Evolutionary conservation across 2,329 filamentous ascomycete species (phyloP).

Genomic region (Monosporascus sp.): DNA sequence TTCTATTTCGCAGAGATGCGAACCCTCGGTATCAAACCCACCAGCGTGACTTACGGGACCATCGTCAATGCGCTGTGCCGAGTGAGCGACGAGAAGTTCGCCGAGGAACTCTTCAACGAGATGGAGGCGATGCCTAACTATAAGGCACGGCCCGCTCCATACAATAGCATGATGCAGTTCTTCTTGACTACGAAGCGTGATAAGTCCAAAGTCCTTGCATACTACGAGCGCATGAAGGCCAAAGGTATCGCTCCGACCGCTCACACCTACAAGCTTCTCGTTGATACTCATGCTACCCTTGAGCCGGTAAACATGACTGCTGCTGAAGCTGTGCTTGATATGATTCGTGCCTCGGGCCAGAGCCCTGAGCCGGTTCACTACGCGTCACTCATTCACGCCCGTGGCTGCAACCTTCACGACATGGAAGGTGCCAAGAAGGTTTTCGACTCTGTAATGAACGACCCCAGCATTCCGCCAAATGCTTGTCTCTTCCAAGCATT

Average conservation of each 20-base stretch:
- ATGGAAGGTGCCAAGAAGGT: conserved; percentile 75
- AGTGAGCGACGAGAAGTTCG: conserved; percentile 95
- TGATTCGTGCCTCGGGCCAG: conserved; percentile 70
- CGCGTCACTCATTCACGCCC: conserved; percentile 90
- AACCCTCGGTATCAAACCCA: conserved; percentile 84
- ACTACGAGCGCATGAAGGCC: conserved; percentile 90
- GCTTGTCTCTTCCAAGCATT: conserved; percentile 92
- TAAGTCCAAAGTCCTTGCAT: conserved; percentile 85
- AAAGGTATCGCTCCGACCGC: conserved; percentile 86
- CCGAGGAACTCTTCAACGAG: conserved; percentile 96
- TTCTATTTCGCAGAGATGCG: conserved; percentile 99
- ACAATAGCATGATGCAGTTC: conserved; percentile 99
- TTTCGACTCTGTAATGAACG: conserved; percentile 75
- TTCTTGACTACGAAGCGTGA: conserved; percentile 97
- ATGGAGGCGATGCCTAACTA: conserved; percentile 99
- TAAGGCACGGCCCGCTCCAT: conserved; percentile 93
- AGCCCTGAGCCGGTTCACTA: conserved; percentile 90
- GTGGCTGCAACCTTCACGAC: conserved; percentile 90
- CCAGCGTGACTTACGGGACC: conserved; percentile 95
- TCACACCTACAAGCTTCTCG: conserved; percentile 95
- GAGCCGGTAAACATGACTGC: conserved; percentile 86
- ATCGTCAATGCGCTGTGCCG: conserved; percentile 97
- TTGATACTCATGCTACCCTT: conserved; percentile 90
- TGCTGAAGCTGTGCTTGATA: conserved; percentile 75
- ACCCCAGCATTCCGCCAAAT: conserved; percentile 63